Base-by-base conservation (phyloP, 176 grass and related monocot species). In the Pontederia crassipes region DNA sequence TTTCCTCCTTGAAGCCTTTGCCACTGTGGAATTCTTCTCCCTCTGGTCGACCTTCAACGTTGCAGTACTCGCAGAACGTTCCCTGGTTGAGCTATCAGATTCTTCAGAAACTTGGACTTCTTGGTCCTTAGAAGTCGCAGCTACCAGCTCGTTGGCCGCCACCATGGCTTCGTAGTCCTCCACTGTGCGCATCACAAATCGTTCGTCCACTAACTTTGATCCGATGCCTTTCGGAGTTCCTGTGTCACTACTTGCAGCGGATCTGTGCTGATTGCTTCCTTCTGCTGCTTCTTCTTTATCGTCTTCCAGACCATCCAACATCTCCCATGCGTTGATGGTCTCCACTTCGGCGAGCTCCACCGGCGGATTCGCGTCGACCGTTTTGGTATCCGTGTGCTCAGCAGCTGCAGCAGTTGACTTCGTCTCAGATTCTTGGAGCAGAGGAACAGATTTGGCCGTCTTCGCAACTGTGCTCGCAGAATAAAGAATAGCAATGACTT, bases 401-500 rank as follows among this genome's bases (percentile, higher is more conserved):
- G 11, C 61, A 2, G 10, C n/a, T 20, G 15, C 17, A 45, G 15
- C 2, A 55, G 67, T 49, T 2, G 49, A 61, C 55, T 52, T 70
- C 49, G 55, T 50, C 62, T 75, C 57, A 6, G 55, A 26, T 46
- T 9, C 51, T 55, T 4, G 50, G 16, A 6, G 0, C 55, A 26
- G 28, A 55, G 77, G 4, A 54, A 35, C 14, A 18, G 46, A 47
- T 58, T 59, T 77, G 61, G 16, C 70, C 48, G 48, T 78, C 28
- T 45, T 79, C 16, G 70, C 45, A 27, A 55, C 52, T 57, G 78
- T 66, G 46, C 48, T 78, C 35, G 78, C 70, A 11, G 59, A 61
- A 64, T 77, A 12, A 52, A 88, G 73, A 74, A 97, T 81, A 20
- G 81, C 67, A 13, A 85, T 48, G 55, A 97, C 75, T 60, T 92